Percentiles rank a stretch among this genome's conserved stretches.
Conservation (phyloP, 345 rosid species). For the Ricinus communis region DNA sequence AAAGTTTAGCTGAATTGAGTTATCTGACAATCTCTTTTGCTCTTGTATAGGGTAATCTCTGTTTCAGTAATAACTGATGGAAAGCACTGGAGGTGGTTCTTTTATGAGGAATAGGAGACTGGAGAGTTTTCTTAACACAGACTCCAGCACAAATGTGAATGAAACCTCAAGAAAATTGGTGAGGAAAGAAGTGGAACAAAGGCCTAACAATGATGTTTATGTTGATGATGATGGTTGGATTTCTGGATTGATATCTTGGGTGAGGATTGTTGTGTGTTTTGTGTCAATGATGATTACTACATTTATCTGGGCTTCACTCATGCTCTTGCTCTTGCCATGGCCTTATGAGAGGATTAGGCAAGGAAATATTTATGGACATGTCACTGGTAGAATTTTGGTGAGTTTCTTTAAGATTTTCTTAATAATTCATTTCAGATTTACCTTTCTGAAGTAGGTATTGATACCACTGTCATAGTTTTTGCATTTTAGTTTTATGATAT, state of each 20-base stretch:
- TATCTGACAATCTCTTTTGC: background rate
- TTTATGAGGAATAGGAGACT: conserved; percentile 48
- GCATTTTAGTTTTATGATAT: background rate
- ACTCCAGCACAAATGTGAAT: conserved; percentile 24
- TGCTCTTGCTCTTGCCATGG: conserved; percentile 53
- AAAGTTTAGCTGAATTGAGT: background rate
- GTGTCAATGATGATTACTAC: conserved; percentile 48
- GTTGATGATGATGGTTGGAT: conserved; percentile 50
- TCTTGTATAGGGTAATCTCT: background rate
- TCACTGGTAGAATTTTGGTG: conserved; percentile 60
- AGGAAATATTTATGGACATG: conserved; percentile 57
- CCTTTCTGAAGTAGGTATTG: background rate
- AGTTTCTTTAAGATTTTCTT: conserved; percentile 10
- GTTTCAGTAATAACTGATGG: conserved; percentile 20
- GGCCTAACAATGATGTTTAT: conserved; percentile 23
- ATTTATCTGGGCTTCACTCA: conserved; percentile 45
- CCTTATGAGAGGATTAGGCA: conserved; percentile 49
- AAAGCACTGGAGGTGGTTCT: conserved; percentile 32
- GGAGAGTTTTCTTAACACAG: conserved; percentile 36
- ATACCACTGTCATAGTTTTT: background rate
- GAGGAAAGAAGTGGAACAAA: conserved; percentile 16
- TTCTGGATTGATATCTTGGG: conserved; percentile 37
- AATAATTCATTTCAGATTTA: conserved; percentile 6
- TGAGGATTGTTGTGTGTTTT: conserved; percentile 48
- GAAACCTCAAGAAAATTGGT: conserved; percentile 10